Evolutionary conservation across 2,329 filamentous ascomycete species (phyloP).

Genomic region (Beauveria pseudobassiana): DNA sequence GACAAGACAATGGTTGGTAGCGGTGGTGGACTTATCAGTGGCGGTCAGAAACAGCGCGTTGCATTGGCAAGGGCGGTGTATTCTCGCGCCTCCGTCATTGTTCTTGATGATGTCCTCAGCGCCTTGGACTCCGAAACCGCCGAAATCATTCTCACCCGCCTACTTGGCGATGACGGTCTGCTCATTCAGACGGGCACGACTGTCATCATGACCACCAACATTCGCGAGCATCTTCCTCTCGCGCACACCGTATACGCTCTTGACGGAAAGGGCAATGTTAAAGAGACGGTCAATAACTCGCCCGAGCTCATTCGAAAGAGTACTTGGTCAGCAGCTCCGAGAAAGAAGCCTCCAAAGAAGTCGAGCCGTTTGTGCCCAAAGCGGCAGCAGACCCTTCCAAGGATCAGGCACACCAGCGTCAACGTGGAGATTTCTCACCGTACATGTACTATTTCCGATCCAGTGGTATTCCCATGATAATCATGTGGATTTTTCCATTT

Average conservation of each 20-base stretch:
- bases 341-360: background rate
- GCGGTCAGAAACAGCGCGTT: constrained; percentile 20
- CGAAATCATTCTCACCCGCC: constrained; percentile 9
- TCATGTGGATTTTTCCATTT: background rate
- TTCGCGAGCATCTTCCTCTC: constrained; percentile 8
- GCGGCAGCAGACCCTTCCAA: background rate
- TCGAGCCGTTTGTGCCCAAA: background rate
- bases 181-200: constrained; percentile 15
- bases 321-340: constrained; percentile 3
- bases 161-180: constrained; percentile 15
- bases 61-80: constrained; percentile 78
- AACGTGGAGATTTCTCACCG: constrained; percentile 8
- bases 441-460: constrained; percentile 11
- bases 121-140: constrained; percentile 12
- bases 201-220: constrained; percentile 12
- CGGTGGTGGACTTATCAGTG: constrained; percentile 15
- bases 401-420: background rate
- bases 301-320: constrained; percentile 3
- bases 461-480: background rate
- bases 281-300: constrained; percentile 5
- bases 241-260: constrained; percentile 9
- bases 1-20: constrained; percentile 13
- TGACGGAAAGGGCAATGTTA: constrained; percentile 1
- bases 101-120: constrained; percentile 61
- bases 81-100: constrained; percentile 77